phyloP scores from a whole-genome alignment of 2,329 filamentous ascomycete species.

The Botrytis hyacinthi region DNA sequence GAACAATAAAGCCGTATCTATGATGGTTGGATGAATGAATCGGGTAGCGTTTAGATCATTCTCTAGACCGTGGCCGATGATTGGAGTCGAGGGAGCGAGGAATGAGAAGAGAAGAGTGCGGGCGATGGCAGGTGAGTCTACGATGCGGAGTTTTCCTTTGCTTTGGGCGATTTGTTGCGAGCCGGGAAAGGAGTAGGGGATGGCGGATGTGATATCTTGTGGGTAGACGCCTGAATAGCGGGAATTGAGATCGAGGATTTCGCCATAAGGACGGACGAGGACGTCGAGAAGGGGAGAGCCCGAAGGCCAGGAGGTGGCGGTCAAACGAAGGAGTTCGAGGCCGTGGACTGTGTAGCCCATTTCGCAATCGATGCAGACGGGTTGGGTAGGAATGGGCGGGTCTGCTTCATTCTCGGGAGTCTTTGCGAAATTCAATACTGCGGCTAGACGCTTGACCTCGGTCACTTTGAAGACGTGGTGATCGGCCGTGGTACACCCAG shows the following conservation, averaged over 20 bases:
- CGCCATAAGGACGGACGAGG: constrained; percentile 78
- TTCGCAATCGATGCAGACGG: constrained; percentile 90
- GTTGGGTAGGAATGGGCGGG: constrained; percentile 46
- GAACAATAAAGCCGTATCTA: constrained; percentile 84
- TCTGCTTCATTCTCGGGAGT: constrained; percentile 67
- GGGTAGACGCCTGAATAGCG: constrained; percentile 84
- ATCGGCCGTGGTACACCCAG: constrained; percentile 68
- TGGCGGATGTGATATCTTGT: constrained; percentile 70
- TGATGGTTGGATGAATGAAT: constrained; percentile 77
- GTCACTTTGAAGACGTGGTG: constrained; percentile 87
- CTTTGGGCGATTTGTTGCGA: constrained; percentile 26
- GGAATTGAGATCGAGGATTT: constrained; percentile 87
- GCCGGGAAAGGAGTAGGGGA: constrained; percentile 46
- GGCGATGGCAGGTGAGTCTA: constrained; percentile 71
- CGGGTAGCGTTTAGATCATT: constrained; percentile 87
- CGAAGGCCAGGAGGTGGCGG: constrained; percentile 81
- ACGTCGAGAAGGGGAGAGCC: constrained; percentile 76
- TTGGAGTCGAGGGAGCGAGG: constrained; percentile 71
- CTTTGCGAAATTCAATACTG: constrained; percentile 73
- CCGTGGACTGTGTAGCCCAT: constrained; percentile 94
- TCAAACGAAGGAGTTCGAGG: constrained; percentile 85
- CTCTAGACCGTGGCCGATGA: constrained; percentile 92
- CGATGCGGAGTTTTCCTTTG: constrained; percentile 61
- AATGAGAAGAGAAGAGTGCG: constrained; percentile 74
- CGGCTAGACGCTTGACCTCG: constrained; percentile 71